A percentile compares a stretch with the other conserved stretches of the same genome.
phyloP scores from a whole-genome alignment of 805 yeast species.

The Candida tallmaniae region DNA sequence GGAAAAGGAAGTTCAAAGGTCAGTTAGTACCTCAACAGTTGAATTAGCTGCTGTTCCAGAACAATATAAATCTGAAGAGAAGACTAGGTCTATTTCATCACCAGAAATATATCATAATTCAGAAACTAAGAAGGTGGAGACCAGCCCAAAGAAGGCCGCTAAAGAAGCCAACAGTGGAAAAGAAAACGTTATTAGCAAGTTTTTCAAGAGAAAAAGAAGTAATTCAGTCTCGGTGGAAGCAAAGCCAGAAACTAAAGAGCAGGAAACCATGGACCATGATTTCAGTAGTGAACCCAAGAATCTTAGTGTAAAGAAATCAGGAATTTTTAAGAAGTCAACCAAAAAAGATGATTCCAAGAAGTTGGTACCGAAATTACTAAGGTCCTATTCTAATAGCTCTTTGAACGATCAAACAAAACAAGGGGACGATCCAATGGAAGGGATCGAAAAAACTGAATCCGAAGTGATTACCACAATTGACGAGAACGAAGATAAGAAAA shows the following conservation, averaged over 20 bases:
- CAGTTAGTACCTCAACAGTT: conserved; percentile 25
- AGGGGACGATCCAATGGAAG: conserved; percentile 6
- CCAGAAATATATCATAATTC: conserved; percentile 28
- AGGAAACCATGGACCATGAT: conserved; percentile 25
- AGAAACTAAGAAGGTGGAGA: not conserved
- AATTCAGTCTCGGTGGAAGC: conserved; percentile 10
- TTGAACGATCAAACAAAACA: conserved; percentile 7
- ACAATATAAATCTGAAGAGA: conserved; percentile 4
- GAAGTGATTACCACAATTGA: conserved; percentile 1
- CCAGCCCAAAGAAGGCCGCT: conserved; percentile 5
- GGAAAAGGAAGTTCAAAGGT: conserved; percentile 19
- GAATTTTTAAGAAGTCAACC: conserved; percentile 11
- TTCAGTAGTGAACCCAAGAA: conserved; percentile 14
- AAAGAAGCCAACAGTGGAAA: conserved; percentile 19
- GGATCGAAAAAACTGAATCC: not conserved
- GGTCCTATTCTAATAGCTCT: conserved; percentile 8
- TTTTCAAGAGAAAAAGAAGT: conserved; percentile 34
- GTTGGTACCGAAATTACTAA: conserved; percentile 11
- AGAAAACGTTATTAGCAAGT: conserved; percentile 37
- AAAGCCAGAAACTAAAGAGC: conserved; percentile 5
- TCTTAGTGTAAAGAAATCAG: conserved; percentile 3
- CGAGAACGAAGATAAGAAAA: conserved; percentile 1
- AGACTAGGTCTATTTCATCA: conserved; percentile 30
- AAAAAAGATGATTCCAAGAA: conserved; percentile 13
- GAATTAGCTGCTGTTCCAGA: conserved; percentile 26